phyloP scores from a whole-genome alignment of 805 yeast genomes.

The Grigorovia jiainica region DNA sequence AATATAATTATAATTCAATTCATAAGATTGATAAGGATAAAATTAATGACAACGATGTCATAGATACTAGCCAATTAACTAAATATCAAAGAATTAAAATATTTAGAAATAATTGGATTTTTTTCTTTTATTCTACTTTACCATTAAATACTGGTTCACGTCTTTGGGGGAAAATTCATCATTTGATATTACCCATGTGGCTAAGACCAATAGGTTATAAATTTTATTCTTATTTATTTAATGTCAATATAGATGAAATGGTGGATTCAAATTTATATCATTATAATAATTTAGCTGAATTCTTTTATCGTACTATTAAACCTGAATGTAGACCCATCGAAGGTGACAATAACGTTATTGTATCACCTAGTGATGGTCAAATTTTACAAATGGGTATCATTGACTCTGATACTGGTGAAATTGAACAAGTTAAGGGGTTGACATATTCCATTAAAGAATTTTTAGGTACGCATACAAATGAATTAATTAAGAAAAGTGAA shows the following conservation, averaged over 20 bases:
- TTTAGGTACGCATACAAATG: constrained; percentile 48
- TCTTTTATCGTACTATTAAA: constrained; percentile 74
- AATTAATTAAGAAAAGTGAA: constrained; percentile 24
- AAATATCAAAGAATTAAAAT: constrained; percentile 26
- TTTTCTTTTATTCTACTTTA: constrained; percentile 79
- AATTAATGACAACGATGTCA: constrained; percentile 7
- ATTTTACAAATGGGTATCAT: constrained; percentile 77
- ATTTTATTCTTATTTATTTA: constrained; percentile 71
- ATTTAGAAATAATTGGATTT: constrained; percentile 59
- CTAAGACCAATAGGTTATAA: constrained; percentile 71
- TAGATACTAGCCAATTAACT: constrained; percentile 12
- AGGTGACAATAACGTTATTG: constrained; percentile 47
- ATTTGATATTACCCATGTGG: constrained; percentile 79
- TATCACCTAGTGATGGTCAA: constrained; percentile 90
- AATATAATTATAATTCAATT: constrained; percentile 3
- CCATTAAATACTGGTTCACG: constrained; percentile 89
- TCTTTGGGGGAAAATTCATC: constrained; percentile 89
- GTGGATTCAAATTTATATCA: constrained; percentile 67
- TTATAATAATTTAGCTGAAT: constrained; percentile 77
- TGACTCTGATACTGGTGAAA: constrained; percentile 59
- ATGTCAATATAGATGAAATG: constrained; percentile 85
- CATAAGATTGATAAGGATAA: constrained; percentile 13
- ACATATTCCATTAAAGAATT: constrained; percentile 84
- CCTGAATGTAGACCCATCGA: constrained; percentile 75
- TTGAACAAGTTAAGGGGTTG: constrained; percentile 96